Percentiles rank a stretch among this genome's conserved stretches.
Conservation (phyloP, 768 basidiomycete genomes). For the Hericium alpestre region DNA sequence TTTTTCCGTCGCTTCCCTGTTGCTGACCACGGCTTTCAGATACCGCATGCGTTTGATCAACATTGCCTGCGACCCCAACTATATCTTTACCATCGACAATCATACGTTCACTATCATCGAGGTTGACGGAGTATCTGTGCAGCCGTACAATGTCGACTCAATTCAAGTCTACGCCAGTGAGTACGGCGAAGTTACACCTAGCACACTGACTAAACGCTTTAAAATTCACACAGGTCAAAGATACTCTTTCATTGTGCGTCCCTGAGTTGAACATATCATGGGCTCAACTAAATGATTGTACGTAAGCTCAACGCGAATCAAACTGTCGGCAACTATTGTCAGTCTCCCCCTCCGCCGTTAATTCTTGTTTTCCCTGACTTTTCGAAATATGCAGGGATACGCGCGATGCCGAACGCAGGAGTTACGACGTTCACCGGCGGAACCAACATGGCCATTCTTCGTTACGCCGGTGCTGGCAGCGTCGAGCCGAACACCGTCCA, state of each 20-base stretch:
- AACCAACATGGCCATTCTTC: conserved; percentile 28
- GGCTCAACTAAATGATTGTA: neutral
- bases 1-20: neutral
- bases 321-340: conserved; percentile 30
- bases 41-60: conserved; percentile 25
- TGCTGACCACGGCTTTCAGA: neutral
- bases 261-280: neutral
- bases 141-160: conserved; percentile 23
- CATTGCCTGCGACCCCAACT: conserved; percentile 21
- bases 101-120: conserved; percentile 34
- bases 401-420: neutral
- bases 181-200: neutral
- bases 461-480: conserved; percentile 26
- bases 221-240: neutral
- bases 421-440: neutral
- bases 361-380: neutral
- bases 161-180: conserved; percentile 26
- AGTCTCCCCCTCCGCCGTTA: neutral
- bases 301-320: conserved; percentile 23
- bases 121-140: conserved; percentile 27
- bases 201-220: neutral
- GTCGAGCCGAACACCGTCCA: conserved; percentile 25
- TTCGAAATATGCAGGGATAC: neutral
- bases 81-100: conserved; percentile 24
- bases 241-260: conserved; percentile 1